Percentiles rank a stretch among this genome's conserved stretches.
Evolutionary conservation across 1,284 basidiomycete genomes (phyloP).

Genomic region (Phenoliferia sp.): DNA sequence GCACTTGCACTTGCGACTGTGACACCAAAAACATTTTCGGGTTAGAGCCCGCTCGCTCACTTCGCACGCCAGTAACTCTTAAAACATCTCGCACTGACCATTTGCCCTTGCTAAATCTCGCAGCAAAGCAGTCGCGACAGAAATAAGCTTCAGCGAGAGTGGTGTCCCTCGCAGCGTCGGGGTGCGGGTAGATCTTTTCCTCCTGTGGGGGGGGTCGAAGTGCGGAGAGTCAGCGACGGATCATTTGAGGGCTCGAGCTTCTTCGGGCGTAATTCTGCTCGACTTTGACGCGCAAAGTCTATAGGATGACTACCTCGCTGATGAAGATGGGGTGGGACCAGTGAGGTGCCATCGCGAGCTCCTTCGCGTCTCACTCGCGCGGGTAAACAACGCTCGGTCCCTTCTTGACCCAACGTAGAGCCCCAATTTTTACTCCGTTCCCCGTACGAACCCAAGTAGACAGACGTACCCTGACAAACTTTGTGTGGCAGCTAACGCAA

Average conservation of each 20-base stretch:
- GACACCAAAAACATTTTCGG: no score
- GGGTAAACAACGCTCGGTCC: no score
- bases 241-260: not conserved
- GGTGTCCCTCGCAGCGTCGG: conserved; percentile 9
- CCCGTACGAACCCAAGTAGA: not conserved
- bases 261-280: not conserved
- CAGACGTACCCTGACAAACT: conserved; percentile 20
- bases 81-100: conserved; percentile 10
- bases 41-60: no score
- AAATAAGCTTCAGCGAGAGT: conserved; percentile 19
- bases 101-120: conserved; percentile 20
- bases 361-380: no score
- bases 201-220: conserved; percentile 14
- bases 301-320: no score
- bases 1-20: conserved; percentile 26
- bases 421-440: not conserved
- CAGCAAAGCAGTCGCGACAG: conserved; percentile 27
- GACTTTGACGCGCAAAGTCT: not conserved
- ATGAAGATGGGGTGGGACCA: no score
- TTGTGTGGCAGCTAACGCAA: conserved; percentile 12
- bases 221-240: not conserved
- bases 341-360: no score
- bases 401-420: not conserved
- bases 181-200: conserved; percentile 30
- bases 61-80: no score